Conservation (phyloP, 1,284 basidiomycete genomes). For the Naganishia albida region DNA sequence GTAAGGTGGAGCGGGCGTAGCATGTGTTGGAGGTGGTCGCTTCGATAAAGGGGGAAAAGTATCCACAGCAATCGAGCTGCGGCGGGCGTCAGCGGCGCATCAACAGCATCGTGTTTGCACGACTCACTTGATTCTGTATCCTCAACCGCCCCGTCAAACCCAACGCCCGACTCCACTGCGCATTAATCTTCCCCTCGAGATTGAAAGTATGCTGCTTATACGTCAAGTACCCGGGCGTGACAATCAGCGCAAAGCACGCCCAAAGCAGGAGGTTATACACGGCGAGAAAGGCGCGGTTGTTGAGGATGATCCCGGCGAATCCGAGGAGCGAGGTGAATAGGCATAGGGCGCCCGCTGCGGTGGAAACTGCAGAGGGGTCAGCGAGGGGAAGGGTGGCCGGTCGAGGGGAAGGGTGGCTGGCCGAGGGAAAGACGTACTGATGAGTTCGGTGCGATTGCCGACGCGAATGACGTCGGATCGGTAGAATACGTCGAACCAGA, state of each 20-base stretch:
- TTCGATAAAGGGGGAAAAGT: slow-evolving; percentile 65
- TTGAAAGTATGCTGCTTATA: slow-evolving; percentile 69
- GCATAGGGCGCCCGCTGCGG: slow-evolving; percentile 60
- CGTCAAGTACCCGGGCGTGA: slow-evolving; percentile 68
- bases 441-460: slow-evolving; percentile 64
- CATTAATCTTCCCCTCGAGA: slow-evolving; percentile 70
- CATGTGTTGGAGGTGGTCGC: slow-evolving; percentile 66
- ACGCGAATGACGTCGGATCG: slow-evolving; percentile 65
- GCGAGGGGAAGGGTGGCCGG: neutral
- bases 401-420: neutral
- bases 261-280: slow-evolving; percentile 71
- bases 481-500: slow-evolving; percentile 67
- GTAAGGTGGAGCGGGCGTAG: slow-evolving; percentile 64
- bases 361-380: slow-evolving; percentile 59
- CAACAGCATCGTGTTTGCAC: neutral
- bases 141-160: slow-evolving; percentile 61
- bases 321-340: slow-evolving; percentile 68
- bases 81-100: neutral
- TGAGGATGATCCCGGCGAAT: slow-evolving; percentile 67
- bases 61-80: slow-evolving; percentile 66
- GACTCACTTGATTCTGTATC: slow-evolving; percentile 62
- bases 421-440: slow-evolving; percentile 49
- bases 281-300: slow-evolving; percentile 71
- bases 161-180: slow-evolving; percentile 65
- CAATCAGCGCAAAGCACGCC: slow-evolving; percentile 64